Percentiles rank a stretch among this genome's conserved stretches.
phyloP scores from a whole-genome alignment of 129 eudicot genomes.

The Artemisia argyi region DNA sequence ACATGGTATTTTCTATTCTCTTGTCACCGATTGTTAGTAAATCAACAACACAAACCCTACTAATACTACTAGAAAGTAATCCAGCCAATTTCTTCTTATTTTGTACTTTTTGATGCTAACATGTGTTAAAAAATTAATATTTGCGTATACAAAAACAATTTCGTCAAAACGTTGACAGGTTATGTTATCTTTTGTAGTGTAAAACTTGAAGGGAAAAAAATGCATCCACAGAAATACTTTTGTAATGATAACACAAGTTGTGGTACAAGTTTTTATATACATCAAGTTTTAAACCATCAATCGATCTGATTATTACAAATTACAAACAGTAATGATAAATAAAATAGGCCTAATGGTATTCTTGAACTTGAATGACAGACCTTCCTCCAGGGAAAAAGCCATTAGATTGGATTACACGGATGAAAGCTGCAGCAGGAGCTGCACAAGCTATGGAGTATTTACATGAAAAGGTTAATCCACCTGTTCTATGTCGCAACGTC shows the following conservation, averaged over 20 bases:
- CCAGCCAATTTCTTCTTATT: neutral
- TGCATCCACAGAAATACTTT: neutral
- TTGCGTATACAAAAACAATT: no score
- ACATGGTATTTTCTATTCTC: slow-evolving; percentile 38
- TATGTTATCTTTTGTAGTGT: no score
- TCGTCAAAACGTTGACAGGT: no score
- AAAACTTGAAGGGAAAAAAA: neutral
- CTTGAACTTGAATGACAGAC: slow-evolving; percentile 34
- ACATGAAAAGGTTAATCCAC: slow-evolving; percentile 66
- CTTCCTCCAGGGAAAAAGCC: slow-evolving; percentile 39
- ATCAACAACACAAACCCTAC: neutral
- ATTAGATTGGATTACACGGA: slow-evolving; percentile 60
- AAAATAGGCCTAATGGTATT: neutral
- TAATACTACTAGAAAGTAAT: slow-evolving; percentile 1
- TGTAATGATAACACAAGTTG: neutral
- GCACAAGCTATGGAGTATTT: slow-evolving; percentile 68
- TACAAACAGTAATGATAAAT: no score
- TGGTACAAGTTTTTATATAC: no score
- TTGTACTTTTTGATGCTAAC: no score
- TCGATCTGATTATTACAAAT: no score
- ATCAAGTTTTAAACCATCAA: no score
- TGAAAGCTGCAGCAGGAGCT: slow-evolving; percentile 68
- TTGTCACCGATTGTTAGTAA: neutral
- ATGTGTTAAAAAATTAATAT: no score
- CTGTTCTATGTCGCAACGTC: slow-evolving; percentile 60